Conservation (phyloP, 1,284 basidiomycete genomes). For the Leucoagaricus sp. region DNA sequence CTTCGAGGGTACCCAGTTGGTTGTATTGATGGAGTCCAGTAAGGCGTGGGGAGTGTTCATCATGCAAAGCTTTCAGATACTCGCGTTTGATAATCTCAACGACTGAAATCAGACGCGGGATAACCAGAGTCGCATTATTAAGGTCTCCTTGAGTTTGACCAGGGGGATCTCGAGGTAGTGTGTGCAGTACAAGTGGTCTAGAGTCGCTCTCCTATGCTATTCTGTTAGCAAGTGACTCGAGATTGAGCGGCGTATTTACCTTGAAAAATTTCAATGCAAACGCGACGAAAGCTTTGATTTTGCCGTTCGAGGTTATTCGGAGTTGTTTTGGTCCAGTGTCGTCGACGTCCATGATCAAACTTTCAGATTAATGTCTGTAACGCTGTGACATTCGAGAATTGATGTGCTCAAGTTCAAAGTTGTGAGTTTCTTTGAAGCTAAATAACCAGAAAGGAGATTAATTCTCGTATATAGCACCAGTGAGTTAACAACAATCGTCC, state of each 20-base stretch:
- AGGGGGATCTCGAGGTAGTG: constrained; percentile 45
- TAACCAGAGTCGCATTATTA: constrained; percentile 39
- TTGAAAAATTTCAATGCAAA: constrained; percentile 64
- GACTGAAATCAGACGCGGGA: constrained; percentile 73
- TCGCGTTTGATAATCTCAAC: constrained; percentile 86
- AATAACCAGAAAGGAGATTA: too few relatives aligned
- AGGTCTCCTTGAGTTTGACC: constrained; percentile 18
- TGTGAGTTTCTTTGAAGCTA: too few relatives aligned
- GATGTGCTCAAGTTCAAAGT: too few relatives aligned
- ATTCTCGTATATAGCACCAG: too few relatives aligned
- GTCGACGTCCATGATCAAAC: constrained; percentile 7
- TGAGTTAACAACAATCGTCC: too few relatives aligned
- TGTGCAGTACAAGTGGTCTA: constrained; percentile 65
- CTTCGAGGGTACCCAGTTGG: constrained; percentile 61
- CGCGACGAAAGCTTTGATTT: constrained; percentile 62
- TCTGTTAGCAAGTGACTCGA: not conserved
- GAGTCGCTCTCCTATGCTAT: constrained; percentile 52
- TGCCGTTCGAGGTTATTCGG: constrained; percentile 66
- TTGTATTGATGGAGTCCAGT: constrained; percentile 82
- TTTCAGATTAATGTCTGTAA: not conserved
- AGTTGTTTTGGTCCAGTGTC: constrained; percentile 27
- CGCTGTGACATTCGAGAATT: too few relatives aligned
- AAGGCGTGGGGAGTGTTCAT: constrained; percentile 38
- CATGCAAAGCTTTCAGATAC: constrained; percentile 55
- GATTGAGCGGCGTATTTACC: constrained; percentile 38